Evolutionary conservation across 768 basidiomycete species (phyloP), one percentile per base, ranked within the genome.

Genomic region (Calocybe indica): DNA sequence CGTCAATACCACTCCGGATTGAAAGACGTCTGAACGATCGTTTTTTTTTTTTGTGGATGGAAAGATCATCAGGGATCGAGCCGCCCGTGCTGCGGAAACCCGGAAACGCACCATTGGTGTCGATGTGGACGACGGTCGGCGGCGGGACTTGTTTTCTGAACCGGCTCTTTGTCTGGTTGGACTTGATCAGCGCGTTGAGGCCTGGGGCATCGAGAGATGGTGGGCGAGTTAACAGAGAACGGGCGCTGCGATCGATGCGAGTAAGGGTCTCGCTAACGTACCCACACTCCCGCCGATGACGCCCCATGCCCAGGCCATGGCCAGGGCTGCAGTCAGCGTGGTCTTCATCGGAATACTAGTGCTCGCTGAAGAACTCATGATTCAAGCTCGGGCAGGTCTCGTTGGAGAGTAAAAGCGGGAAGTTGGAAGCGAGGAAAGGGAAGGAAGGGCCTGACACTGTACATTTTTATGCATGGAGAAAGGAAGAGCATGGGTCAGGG

Each of bases 151-250:
- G 44, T 31, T 58, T 61, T 45, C 46, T 61, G 37, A 77, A 52
- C 10, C 40, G 34, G 30, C 55, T 56, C 53, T 74, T 68, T 47
- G 65, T 50, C 40, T 67, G 58, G 52, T 74, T 68, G 10, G 75
- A 69, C 51, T 70, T 69, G 48, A 73, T 63, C 40, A 70, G 49
- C 6, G 71, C 69, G 51, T 70, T 73, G 30, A 74, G 62, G 35
- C 65, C 72, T 74, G 39, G 32, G 29, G 31, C 49, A 30, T 1
- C 28, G 6, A 33, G 47, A 14, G 14, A 35, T 9, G 9, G 29
- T 35, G 34, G 13, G 29, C 11, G 12, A 33, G 13, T 22, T 22
- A 22, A 22, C 22, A 22, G 22, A 22, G 22, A 22, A 22, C 22
- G 22, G 22, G 22, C 22, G 22, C 22, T 22, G 22, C 22, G 29